Evolutionary conservation across 2,329 filamentous ascomycete genomes (phyloP), one percentile per base, ranked within the genome.

Genomic region (Diplodia intermedia): DNA sequence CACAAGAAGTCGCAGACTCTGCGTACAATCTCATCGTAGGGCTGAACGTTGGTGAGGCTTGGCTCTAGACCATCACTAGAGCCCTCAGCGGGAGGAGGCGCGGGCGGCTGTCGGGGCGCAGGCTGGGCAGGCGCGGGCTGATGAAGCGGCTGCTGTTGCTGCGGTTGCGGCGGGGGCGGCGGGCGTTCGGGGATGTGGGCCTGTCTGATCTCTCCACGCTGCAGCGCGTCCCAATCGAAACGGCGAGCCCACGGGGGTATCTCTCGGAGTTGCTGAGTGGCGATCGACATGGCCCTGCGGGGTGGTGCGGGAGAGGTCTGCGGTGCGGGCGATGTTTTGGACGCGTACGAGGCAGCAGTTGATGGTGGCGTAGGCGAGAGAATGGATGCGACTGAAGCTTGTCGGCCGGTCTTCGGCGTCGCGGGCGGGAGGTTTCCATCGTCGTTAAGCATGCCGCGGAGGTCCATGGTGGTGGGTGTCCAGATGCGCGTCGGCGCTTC

Each of bases 1-100:
- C 89, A 96, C 12, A 97, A 82, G 73, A 93, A 97, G 75, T 97
- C 91, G 70, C 90, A 91, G n/a, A 97, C 85, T 20, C 84, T 78
- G 73, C 89, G 90, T n/a, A 89, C 88, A 12, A 95, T 80, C 69
- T 94, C 89, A 72, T 95, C 91, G 67, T 89, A 86, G 0, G 91
- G 91, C 69, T 89, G 88, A 11, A 87, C 82, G 57, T 90, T 89
- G 1, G 88, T 90, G 56, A 97, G 89, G 40, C 89, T 85, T 7
- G 84, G 83, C 69, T 86, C 84, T 79, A 82, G 85, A 43, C 74
- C 75, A 52, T 75, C 74, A 36, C 73, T 74, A 20, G 67, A 69
- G 8, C 57, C 57, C 4, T 69, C 49, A 4, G 29, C 9, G 11
- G 53, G 50, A 1, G 52, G 53, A n/a, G 56, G 55, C 15, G 69